Conservation (phyloP, 1,284 basidiomycete species). For the Leccinum subrobustum region DNA sequence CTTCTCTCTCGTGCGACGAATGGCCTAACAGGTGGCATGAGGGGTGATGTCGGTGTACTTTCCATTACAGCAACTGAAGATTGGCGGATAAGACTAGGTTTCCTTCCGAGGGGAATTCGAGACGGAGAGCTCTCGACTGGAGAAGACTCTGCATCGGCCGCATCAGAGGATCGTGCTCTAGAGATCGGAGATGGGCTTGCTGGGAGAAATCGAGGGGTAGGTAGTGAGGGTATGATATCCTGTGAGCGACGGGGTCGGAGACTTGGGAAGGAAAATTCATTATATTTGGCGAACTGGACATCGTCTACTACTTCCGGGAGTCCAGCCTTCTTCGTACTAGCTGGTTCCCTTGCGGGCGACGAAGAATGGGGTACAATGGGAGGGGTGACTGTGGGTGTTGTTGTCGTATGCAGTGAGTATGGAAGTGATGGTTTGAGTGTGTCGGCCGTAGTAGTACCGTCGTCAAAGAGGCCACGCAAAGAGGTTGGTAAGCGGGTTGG, state of each 20-base stretch:
- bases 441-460: constrained; percentile 42
- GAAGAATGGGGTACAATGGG: constrained; percentile 30
- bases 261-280: constrained; percentile 54
- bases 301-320: constrained; percentile 36
- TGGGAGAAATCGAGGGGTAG: constrained; percentile 34
- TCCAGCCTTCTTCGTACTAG: constrained; percentile 17
- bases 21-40: constrained; percentile 45
- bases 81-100: constrained; percentile 45
- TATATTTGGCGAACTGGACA: constrained; percentile 45
- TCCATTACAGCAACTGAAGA: constrained; percentile 50
- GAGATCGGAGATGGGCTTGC: constrained; percentile 37
- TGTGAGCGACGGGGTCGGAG: constrained; percentile 41
- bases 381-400: constrained; percentile 32
- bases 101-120: constrained; percentile 21
- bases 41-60: constrained; percentile 26
- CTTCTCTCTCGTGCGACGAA: constrained; percentile 47
- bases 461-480: constrained; percentile 66
- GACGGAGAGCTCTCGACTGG: constrained; percentile 16
- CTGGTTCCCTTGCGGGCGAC: constrained; percentile 27
- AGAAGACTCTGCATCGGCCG: constrained; percentile 38
- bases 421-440: constrained; percentile 40
- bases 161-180: constrained; percentile 53
- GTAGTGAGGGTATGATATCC: constrained; percentile 42
- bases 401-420: constrained; percentile 24
- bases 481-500: constrained; percentile 63